Conservation (phyloP, 163 green algal genomes). For the Picocystis sp. region DNA sequence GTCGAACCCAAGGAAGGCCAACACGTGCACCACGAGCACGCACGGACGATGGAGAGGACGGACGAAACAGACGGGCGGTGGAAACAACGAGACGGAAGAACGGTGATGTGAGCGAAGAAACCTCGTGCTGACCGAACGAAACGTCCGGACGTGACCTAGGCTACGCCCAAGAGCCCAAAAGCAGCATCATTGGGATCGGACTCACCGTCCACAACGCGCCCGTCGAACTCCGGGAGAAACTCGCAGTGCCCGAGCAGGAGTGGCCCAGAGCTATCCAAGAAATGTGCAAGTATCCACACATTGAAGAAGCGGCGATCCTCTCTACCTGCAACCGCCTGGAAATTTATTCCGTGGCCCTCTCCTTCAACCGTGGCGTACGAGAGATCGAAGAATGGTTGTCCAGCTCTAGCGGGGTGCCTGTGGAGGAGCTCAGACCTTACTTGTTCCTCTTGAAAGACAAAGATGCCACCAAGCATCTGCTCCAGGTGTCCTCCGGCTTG, state of each 20-base stretch:
- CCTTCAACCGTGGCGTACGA: conserved; percentile 74
- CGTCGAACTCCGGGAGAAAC: conserved; percentile 94
- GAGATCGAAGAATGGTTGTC: conserved; percentile 98
- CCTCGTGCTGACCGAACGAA: too few species aligned
- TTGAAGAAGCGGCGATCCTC: conserved; percentile 92
- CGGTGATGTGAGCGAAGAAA: too few species aligned
- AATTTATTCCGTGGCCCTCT: conserved; percentile 86
- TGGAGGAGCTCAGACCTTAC: conserved; percentile 80
- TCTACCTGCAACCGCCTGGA: conserved; percentile 99
- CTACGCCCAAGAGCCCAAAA: conserved; percentile 82
- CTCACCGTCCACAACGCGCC: conserved; percentile 87
- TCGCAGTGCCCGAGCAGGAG: conserved; percentile 83
- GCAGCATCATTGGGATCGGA: conserved; percentile 86
- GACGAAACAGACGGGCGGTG: too few species aligned
- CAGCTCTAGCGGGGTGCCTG: conserved; percentile 58
- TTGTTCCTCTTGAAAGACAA: conserved; percentile 86
- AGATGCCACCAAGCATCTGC: conserved; percentile 86
- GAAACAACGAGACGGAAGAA: too few species aligned
- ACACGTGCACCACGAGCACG: too few species aligned
- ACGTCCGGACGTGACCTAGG: conserved; percentile 11
- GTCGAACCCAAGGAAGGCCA: too few species aligned
- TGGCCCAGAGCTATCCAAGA: conserved; percentile 82
- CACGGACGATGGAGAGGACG: too few species aligned
- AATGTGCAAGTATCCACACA: conserved; percentile 80
- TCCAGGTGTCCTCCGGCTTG: conserved; percentile 81